Conservation (phyloP, 2,329 filamentous ascomycete genomes). For the Dactylella cylindrospora region DNA sequence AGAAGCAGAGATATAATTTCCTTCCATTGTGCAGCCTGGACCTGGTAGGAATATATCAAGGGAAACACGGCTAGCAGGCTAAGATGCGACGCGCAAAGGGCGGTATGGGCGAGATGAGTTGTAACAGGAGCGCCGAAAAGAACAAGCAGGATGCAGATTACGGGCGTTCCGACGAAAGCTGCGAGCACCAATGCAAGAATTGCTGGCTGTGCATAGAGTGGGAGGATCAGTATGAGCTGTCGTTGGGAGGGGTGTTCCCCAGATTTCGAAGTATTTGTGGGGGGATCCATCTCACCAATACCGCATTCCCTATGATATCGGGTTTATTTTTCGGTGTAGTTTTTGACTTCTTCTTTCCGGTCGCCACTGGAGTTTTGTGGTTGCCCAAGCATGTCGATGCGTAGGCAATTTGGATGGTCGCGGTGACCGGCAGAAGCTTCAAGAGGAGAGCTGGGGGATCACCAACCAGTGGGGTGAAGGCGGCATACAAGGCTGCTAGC, state of each 20-base stretch:
- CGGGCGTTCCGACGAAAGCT: conserved; percentile 56
- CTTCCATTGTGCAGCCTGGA: conserved; percentile 70
- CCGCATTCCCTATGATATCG: conserved; percentile 3
- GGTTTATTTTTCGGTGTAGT: conserved; percentile 19
- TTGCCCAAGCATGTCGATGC: conserved; percentile 61
- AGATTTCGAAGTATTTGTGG: neutral
- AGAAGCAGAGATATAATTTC: conserved; percentile 67
- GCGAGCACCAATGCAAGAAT: conserved; percentile 68
- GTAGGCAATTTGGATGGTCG: conserved; percentile 66
- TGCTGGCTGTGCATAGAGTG: conserved; percentile 60
- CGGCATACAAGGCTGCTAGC: conserved; percentile 63
- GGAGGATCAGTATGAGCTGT: neutral
- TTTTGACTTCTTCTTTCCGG: conserved; percentile 18
- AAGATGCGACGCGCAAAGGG: conserved; percentile 78
- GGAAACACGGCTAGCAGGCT: conserved; percentile 76
- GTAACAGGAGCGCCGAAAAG: conserved; percentile 91
- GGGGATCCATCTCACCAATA: conserved; percentile 12
- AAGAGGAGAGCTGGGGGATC: conserved; percentile 68
- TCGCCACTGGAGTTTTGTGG: neutral
- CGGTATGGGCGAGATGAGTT: conserved; percentile 74
- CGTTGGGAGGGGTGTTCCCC: neutral
- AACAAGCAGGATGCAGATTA: conserved; percentile 66
- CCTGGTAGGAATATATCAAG: conserved; percentile 80
- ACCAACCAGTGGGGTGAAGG: conserved; percentile 67
- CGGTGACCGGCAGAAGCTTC: conserved; percentile 64